phyloP scores from a whole-genome alignment of 2,329 filamentous ascomycete genomes.

The Myriangium duriaei region DNA sequence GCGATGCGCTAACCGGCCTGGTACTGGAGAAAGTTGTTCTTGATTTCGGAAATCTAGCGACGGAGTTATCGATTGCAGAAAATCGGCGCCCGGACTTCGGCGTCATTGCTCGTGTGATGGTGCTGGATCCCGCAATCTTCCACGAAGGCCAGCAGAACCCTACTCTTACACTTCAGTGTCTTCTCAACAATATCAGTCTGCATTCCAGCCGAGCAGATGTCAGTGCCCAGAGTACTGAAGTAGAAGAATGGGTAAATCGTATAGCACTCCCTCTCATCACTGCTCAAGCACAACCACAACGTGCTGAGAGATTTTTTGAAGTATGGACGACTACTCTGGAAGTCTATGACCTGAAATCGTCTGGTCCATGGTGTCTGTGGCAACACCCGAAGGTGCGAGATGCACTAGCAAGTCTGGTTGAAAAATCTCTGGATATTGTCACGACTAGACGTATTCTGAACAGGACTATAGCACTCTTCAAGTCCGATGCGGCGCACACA shows the following conservation, averaged over 20 bases:
- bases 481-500: neutral
- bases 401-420: constrained; percentile 14
- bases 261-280: constrained; percentile 21
- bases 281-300: constrained; percentile 19
- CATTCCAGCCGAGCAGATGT: neutral
- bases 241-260: constrained; percentile 3
- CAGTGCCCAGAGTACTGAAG: constrained; percentile 2
- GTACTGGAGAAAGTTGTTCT: neutral
- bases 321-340: neutral
- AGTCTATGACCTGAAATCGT: constrained; percentile 14
- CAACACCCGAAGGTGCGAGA: constrained; percentile 11
- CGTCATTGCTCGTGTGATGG: constrained; percentile 22
- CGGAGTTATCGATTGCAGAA: neutral
- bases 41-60: neutral
- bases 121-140: constrained; percentile 25
- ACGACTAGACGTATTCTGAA: neutral
- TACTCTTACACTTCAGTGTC: constrained; percentile 7
- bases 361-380: constrained; percentile 14
- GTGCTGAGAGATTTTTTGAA: constrained; percentile 18
- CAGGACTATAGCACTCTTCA: neutral
- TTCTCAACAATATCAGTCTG: constrained; percentile 8
- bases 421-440: constrained; percentile 9
- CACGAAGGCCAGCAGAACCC: constrained; percentile 15
- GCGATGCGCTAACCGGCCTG: neutral
- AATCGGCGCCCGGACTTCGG: constrained; percentile 25